Percentiles rank a stretch among this genome's conserved stretches.
These are phyloP conservation scores for Acer yangbiense DNA, from an alignment of 345 rosid species.

Conservation along the genomic window DNA sequence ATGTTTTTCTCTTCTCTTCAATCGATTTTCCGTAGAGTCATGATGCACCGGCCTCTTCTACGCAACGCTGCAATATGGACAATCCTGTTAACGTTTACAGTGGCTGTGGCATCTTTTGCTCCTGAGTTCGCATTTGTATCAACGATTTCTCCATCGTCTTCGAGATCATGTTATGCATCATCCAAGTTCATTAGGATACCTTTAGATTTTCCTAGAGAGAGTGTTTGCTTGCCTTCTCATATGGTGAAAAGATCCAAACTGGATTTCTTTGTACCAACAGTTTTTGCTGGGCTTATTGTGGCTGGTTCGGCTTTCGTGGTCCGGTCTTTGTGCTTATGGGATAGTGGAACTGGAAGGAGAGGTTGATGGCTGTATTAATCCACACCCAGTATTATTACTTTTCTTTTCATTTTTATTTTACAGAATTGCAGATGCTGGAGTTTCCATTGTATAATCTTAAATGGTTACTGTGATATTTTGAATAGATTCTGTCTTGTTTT, in stretches of 20 bases:
- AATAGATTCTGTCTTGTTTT: neutral
- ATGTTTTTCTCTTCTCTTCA: conserved; percentile 22
- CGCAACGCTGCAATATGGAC: conserved; percentile 36
- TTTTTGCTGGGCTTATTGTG: conserved; percentile 39
- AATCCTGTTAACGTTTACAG: conserved; percentile 26
- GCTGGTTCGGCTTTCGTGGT: conserved; percentile 37
- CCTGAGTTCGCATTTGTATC: conserved; percentile 44
- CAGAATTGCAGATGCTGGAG: neutral
- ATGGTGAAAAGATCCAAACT: conserved; percentile 34
- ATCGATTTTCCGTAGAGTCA: conserved; percentile 10
- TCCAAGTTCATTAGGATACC: conserved; percentile 36
- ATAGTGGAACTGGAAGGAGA: conserved; percentile 1
- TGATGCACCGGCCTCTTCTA: conserved; percentile 12
- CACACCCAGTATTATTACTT: too few relatives aligned
- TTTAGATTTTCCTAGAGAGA: conserved; percentile 33
- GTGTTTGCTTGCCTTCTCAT: conserved; percentile 33
- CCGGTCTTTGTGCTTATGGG: conserved; percentile 37
- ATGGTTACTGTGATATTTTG: neutral
- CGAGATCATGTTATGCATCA: conserved; percentile 25
- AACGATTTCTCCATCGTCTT: conserved; percentile 31
- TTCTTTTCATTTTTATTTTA: neutral
- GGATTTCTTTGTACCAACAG: conserved; percentile 43
- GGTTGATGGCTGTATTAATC: neutral
- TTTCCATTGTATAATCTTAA: neutral
- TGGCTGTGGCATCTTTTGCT: conserved; percentile 32